These are phyloP conservation scores for Patellaria atrata DNA, from an alignment of 495 filamentous ascomycete genomes.

Conservation along the genomic window DNA sequence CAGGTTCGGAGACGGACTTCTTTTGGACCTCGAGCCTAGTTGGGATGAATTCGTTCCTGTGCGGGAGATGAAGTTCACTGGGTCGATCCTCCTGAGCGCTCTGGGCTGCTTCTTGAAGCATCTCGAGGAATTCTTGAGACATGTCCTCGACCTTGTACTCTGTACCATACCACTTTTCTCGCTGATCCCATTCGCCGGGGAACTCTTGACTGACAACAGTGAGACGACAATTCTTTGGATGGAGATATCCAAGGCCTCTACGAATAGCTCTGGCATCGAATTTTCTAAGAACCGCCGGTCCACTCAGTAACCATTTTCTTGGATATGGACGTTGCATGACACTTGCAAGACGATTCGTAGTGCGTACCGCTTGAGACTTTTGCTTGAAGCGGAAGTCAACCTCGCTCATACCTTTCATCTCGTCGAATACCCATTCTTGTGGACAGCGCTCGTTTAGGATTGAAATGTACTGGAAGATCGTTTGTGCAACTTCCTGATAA, in stretches of 20 bases:
- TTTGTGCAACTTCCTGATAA: slow-evolving; percentile 76
- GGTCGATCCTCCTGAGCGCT: slow-evolving; percentile 44
- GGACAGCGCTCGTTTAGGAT: slow-evolving; percentile 69
- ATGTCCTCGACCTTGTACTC: slow-evolving; percentile 82
- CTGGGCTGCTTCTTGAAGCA: slow-evolving; percentile 48
- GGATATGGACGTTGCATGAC: slow-evolving; percentile 85
- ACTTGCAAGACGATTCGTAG: slow-evolving; percentile 66
- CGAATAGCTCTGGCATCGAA: slow-evolving; percentile 67
- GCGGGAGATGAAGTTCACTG: slow-evolving; percentile 67
- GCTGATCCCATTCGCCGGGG: slow-evolving; percentile 71
- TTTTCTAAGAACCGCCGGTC: slow-evolving; percentile 51
- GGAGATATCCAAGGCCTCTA: slow-evolving; percentile 57
- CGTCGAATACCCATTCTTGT: slow-evolving; percentile 84
- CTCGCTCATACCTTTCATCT: slow-evolving; percentile 76
- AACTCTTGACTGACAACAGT: slow-evolving; percentile 67
- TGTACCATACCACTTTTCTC: slow-evolving; percentile 97
- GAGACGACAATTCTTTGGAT: slow-evolving; percentile 81
- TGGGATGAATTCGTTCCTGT: slow-evolving; percentile 92
- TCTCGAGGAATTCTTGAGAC: slow-evolving; percentile 53
- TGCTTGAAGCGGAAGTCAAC: slow-evolving; percentile 91
- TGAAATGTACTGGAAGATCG: slow-evolving; percentile 86
- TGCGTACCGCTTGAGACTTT: slow-evolving; percentile 76
- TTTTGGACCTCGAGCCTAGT: slow-evolving; percentile 89
- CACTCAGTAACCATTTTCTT: slow-evolving; percentile 74
- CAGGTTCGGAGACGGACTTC: slow-evolving; percentile 64